These are phyloP conservation scores for Phytopythium cucurbitacearum DNA, from an alignment of 352 stramenopile species.

Conservation along the genomic window DNA sequence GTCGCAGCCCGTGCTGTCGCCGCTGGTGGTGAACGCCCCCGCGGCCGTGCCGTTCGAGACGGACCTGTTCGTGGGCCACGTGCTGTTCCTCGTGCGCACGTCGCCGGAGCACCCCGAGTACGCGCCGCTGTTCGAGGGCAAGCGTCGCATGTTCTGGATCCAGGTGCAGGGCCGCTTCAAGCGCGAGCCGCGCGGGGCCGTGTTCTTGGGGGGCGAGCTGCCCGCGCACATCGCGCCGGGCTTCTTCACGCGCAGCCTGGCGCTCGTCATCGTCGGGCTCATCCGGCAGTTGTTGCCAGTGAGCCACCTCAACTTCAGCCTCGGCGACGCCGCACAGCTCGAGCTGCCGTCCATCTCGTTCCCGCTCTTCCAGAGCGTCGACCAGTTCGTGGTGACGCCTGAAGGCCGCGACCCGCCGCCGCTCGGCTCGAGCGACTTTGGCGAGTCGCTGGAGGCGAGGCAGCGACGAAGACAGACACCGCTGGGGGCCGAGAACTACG, in stretches of 20 bases:
- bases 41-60: conserved; percentile 79
- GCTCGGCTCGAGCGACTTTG: conserved; percentile 57
- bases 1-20: background rate
- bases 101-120: conserved; percentile 48
- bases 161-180: conserved; percentile 87
- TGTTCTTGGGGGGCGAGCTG: conserved; percentile 77
- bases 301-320: conserved; percentile 63
- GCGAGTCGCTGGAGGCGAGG: conserved; percentile 48
- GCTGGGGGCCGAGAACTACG: conserved; percentile 41
- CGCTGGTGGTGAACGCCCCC: conserved; percentile 53
- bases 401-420: conserved; percentile 42
- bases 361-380: conserved; percentile 73
- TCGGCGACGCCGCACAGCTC: conserved; percentile 32
- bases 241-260: conserved; percentile 74
- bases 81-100: conserved; percentile 82
- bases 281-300: conserved; percentile 52
- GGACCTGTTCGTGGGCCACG: conserved; percentile 75
- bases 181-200: conserved; percentile 31
- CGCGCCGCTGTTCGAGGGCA: conserved; percentile 47
- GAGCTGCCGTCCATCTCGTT: conserved; percentile 68
- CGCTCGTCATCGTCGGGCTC: conserved; percentile 72
- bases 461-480: conserved; percentile 36
- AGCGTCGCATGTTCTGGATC: conserved; percentile 84
- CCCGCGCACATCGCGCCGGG: conserved; percentile 54
- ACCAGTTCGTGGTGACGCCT: conserved; percentile 74